Conservation (phyloP, 768 basidiomycete genomes). For the Coprinopsis strossmayeri region DNA sequence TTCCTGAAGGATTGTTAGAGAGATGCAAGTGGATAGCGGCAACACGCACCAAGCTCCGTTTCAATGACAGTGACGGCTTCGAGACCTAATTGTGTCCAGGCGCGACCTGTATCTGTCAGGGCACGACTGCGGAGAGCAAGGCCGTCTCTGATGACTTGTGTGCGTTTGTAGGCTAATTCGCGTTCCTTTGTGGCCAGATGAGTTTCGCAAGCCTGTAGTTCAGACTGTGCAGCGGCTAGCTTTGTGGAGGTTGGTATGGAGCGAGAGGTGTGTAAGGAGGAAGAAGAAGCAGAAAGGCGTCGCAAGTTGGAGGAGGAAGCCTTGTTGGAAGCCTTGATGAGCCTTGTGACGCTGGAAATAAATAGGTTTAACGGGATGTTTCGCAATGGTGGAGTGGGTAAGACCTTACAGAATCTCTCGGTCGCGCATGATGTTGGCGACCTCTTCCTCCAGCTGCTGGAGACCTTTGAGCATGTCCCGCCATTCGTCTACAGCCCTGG, state of each 20-base stretch:
- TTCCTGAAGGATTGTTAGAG: no score
- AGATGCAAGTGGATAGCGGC: background rate
- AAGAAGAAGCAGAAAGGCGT: conserved; percentile 34
- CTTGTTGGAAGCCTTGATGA: conserved; percentile 65
- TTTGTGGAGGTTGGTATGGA: conserved; percentile 38
- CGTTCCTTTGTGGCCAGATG: conserved; percentile 66
- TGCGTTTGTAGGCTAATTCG: conserved; percentile 47
- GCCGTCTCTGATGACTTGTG: conserved; percentile 54
- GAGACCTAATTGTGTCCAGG: conserved; percentile 63
- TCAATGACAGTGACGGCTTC: conserved; percentile 45
- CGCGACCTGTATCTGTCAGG: conserved; percentile 61
- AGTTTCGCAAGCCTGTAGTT: conserved; percentile 77
- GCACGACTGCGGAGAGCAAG: conserved; percentile 57
- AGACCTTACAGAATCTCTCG: conserved; percentile 70
- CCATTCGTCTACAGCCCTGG: conserved; percentile 57
- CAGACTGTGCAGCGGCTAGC: conserved; percentile 60
- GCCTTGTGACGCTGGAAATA: conserved; percentile 56
- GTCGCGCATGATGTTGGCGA: conserved; percentile 63
- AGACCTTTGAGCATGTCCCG: conserved; percentile 51
- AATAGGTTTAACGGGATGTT: background rate
- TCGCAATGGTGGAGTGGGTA: background rate
- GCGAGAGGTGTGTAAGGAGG: conserved; percentile 25
- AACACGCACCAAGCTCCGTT: conserved; percentile 20
- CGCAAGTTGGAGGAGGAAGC: conserved; percentile 23
- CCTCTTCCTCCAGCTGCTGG: conserved; percentile 67